Percentiles rank a stretch among this genome's conserved stretches.
Conservation (phyloP, 2,329 filamentous ascomycete genomes). For the Penicillium sp. region DNA sequence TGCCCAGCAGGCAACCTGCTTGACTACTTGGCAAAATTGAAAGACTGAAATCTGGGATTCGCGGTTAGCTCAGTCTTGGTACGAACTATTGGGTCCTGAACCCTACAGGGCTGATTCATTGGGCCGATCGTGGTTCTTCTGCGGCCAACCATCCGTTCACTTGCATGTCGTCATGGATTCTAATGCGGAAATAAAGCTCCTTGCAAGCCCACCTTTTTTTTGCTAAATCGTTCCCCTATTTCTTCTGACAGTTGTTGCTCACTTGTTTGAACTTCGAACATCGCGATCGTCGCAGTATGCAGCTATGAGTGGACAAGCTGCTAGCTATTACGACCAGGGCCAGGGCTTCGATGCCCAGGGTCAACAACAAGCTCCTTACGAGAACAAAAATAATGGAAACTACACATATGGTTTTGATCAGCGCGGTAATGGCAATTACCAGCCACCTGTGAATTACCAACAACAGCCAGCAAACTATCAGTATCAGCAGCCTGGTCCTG, state of each 20-base stretch:
- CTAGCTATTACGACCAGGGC: constrained; percentile 43
- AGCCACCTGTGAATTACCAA: constrained; percentile 27
- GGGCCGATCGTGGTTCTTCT: constrained; percentile 19
- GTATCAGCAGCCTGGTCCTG: constrained; percentile 25
- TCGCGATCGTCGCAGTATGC: constrained; percentile 10
- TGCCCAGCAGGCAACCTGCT: constrained; percentile 9
- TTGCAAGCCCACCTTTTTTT: constrained; percentile 21
- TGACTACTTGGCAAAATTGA: constrained; percentile 5
- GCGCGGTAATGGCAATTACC: constrained; percentile 26
- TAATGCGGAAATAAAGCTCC: constrained; percentile 24
- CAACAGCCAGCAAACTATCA: constrained; percentile 13
- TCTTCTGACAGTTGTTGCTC: background rate
- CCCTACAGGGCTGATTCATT: constrained; percentile 20
- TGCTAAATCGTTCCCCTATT: background rate
- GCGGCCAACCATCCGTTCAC: background rate
- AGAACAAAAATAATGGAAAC: constrained; percentile 21
- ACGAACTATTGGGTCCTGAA: constrained; percentile 11
- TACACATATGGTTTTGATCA: constrained; percentile 24
- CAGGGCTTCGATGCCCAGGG: constrained; percentile 34
- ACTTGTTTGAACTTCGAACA: background rate
- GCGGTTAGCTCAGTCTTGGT: background rate
- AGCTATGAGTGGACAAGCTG: constrained; percentile 47
- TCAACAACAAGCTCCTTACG: constrained; percentile 20
- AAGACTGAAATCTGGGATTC: constrained; percentile 7
- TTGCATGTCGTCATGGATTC: constrained; percentile 32